Base-by-base conservation (phyloP, 345 rosid genomes). In the Barbarea vulgaris region DNA sequence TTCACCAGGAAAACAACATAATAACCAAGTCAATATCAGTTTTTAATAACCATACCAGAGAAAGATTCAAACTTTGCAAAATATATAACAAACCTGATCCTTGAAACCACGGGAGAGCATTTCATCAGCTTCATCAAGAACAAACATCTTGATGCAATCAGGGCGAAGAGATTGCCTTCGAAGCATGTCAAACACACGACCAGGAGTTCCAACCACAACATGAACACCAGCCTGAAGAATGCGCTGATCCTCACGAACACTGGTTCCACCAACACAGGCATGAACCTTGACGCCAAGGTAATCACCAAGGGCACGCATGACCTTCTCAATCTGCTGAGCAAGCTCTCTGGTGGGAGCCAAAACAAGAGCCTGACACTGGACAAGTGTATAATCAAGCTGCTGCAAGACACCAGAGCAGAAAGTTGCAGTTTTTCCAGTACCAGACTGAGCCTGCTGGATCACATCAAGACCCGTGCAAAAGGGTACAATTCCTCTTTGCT, bases 71-170 rank as follows among this genome's bases (percentile, higher is more conserved):
- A 41, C 6, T 7, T 0, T 0, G 0, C 0, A 30, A n/a, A 48
- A 2, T 5, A 22, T 13, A n/a, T n/a, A 11, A 47, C 69, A 31
- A 58, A 87, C 96, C 93, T 91, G 97, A 78, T 91, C 97, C 79
- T 88, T 91, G 68, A 91, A 91, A 77, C 94, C 94, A 51, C 92
- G 90, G 9, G 96, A 90, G 69, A 88, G 89, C 96, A 90, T 88
- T 57, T 88, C 93, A 84, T 88, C 96, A 21, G 93, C 93, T 78
- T 90, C 96, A 75, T 88, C 91, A 72, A 88, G 71, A 3, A 90
- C 96, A 77, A 90, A 88, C 85, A 88, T 89, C 84, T 73, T 88
- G 77, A 91, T 88, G 79, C 72, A 39, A 60, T 91, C 94, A 39
- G 94, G 81, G 7, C 89, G 89, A 55, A 91, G 92, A 19, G 92